Conservation (phyloP, 495 filamentous ascomycete genomes). For the Podospora appendiculata region DNA sequence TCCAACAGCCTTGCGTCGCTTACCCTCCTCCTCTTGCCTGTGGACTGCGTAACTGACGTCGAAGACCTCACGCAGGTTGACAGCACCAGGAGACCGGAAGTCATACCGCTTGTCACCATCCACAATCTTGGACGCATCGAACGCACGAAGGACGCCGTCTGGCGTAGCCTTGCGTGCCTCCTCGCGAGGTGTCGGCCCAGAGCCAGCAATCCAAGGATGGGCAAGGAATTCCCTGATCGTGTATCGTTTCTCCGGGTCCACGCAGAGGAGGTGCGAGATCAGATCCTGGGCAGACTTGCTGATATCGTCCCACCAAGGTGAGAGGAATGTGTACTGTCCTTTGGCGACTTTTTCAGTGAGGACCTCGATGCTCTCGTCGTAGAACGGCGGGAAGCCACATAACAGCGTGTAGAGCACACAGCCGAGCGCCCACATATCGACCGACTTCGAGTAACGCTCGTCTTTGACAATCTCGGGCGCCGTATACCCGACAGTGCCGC, state of each 20-base stretch:
- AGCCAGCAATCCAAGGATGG: constrained; percentile 83
- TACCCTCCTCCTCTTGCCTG: constrained; percentile 90
- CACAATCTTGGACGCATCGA: constrained; percentile 48
- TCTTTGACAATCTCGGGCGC: constrained; percentile 99
- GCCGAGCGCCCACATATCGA: constrained; percentile 98
- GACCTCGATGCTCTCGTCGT: constrained; percentile 95
- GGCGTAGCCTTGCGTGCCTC: constrained; percentile 51
- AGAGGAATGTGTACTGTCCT: constrained; percentile 95
- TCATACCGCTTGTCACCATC: constrained; percentile 66
- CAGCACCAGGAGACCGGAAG: constrained; percentile 90
- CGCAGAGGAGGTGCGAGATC: constrained; percentile 85
- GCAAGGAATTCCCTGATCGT: constrained; percentile 80
- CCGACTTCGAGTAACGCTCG: constrained; percentile 95
- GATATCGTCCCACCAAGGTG: constrained; percentile 99
- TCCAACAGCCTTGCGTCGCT: constrained; percentile 76
- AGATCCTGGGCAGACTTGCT: constrained; percentile 92
- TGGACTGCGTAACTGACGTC: constrained; percentile 96
- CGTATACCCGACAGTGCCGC: constrained; percentile 95
- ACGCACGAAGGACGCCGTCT: constrained; percentile 39
- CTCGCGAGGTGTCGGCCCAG: constrained; percentile 43
- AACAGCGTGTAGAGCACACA: constrained; percentile 96
- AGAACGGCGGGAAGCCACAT: constrained; percentile 97
- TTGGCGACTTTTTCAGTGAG: constrained; percentile 96
- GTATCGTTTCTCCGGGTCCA: constrained; percentile 87
- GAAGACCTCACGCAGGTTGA: constrained; percentile 94